Evolutionary conservation across 192 early-diverging fungal species (phyloP).

Genomic region (Coemansia sp.): DNA sequence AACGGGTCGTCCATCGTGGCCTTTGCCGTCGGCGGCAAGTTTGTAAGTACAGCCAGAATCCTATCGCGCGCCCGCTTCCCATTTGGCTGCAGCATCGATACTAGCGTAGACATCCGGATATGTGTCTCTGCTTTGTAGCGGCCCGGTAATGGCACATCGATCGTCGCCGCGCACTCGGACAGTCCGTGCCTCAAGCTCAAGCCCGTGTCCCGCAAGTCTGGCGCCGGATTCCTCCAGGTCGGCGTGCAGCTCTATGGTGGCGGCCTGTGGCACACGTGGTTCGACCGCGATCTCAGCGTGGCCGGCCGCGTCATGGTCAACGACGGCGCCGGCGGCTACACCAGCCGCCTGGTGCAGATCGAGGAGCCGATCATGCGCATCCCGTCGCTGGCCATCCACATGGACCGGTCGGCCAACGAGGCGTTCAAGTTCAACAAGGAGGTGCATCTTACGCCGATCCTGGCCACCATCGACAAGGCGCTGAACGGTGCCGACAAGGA

Average conservation of each 20-base stretch:
- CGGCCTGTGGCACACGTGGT: constrained; percentile 99
- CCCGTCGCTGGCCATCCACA: constrained; percentile 94
- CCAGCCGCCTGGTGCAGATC: constrained; percentile 73
- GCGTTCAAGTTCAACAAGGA: constrained; percentile 96
- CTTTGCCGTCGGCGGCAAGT: constrained; percentile 90
- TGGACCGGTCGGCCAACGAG: constrained; percentile 76
- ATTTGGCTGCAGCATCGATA: no score
- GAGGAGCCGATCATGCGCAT: constrained; percentile 88
- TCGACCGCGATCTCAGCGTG: constrained; percentile 94
- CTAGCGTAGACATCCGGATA: neutral
- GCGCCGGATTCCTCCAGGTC: constrained; percentile 83
- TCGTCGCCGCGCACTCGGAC: constrained; percentile 95
- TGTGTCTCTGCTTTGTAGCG: constrained; percentile 41
- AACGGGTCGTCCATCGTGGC: constrained; percentile 85
- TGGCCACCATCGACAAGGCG: constrained; percentile 67
- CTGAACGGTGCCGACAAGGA: constrained; percentile 23
- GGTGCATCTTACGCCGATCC: constrained; percentile 82
- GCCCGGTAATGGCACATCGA: constrained; percentile 81
- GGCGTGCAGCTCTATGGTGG: constrained; percentile 91
- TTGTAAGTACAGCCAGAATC: constrained; percentile 51
- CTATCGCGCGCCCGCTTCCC: neutral
- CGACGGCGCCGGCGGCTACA: constrained; percentile 62
- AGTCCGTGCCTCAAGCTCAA: constrained; percentile 96
- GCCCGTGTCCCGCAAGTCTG: constrained; percentile 89
- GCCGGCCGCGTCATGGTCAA: constrained; percentile 91